Percentiles rank a stretch among this genome's conserved stretches.
These are phyloP conservation scores for Candida albicans DNA, from an alignment of 1,139 yeast species.

Conservation along the genomic window DNA sequence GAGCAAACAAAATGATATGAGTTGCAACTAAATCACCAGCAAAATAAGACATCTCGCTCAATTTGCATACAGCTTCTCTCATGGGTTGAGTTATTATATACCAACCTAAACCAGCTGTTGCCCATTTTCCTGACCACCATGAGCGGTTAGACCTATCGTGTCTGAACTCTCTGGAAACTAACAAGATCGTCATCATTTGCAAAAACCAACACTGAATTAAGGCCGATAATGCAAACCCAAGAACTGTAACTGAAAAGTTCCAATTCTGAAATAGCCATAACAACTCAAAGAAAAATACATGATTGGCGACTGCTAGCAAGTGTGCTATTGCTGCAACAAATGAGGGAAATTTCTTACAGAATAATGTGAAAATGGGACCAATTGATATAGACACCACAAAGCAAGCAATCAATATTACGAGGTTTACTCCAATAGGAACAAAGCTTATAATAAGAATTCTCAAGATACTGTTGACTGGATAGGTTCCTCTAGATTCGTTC, in stretches of 20 bases:
- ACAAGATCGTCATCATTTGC: constrained; percentile 34
- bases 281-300: constrained; percentile 47
- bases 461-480: constrained; percentile 33
- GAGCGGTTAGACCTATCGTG: constrained; percentile 53
- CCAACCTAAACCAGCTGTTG: constrained; percentile 53
- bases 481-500: constrained; percentile 30
- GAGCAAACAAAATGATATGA: constrained; percentile 50
- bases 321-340: constrained; percentile 47
- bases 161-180: constrained; percentile 51
- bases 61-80: constrained; percentile 55
- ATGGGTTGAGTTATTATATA: constrained; percentile 51
- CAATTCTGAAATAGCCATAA: constrained; percentile 55
- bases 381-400: constrained; percentile 41
- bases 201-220: constrained; percentile 48
- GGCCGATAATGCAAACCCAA: constrained; percentile 46
- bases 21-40: constrained; percentile 53
- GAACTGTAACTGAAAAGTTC: constrained; percentile 47
- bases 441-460: constrained; percentile 44
- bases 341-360: constrained; percentile 42
- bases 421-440: constrained; percentile 50
- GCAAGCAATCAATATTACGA: constrained; percentile 34
- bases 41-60: constrained; percentile 55
- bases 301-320: constrained; percentile 39
- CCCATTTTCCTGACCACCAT: constrained; percentile 75
- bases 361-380: constrained; percentile 47